phyloP scores from a whole-genome alignment of 345 rosid species.

The thale cress (Arabidopsis thaliana) region TAIR10.1 NC_003075.7:17049001-17049500 shows the following conservation, averaged over 20 bases:
- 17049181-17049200: too few species aligned
- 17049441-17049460: too few species aligned
- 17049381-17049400: background rate
- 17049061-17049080: background rate
- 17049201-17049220: too few species aligned
- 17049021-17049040: background rate
- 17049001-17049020: background rate
- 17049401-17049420: background rate
- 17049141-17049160: too few species aligned
- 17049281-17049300: background rate
- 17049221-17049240: too few species aligned
- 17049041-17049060: background rate
- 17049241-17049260: too few species aligned
- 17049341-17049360: background rate
- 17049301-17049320: background rate
- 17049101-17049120: too few species aligned
- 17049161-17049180: too few species aligned
- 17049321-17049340: background rate
- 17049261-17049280: background rate
- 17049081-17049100: background rate
- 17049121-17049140: too few species aligned
- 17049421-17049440: too few species aligned
- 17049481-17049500: constrained; percentile 31
- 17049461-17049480: too few species aligned
- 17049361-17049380: background rate